Conservation (phyloP, 2,329 filamentous ascomycete species). For the Stenocarpella maydis region DNA sequence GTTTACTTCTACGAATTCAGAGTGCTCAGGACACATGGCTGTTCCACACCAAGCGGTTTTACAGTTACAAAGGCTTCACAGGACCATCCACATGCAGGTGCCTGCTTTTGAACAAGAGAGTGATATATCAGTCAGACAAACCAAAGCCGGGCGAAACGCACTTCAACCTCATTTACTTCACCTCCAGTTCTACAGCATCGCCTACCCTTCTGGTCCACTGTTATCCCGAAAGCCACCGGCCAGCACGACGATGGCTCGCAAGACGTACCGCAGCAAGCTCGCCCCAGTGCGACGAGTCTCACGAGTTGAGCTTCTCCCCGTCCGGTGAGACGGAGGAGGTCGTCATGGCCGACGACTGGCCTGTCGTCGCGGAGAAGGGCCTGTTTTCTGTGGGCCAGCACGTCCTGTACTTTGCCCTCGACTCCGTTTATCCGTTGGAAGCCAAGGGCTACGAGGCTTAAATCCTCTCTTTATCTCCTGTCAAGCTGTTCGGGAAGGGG, state of each 20-base stretch:
- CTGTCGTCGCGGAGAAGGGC: not conserved
- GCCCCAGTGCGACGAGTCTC: not conserved
- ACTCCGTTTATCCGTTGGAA: not conserved
- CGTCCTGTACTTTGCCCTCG: not conserved
- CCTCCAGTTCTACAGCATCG: too few relatives aligned
- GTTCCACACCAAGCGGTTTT: too few relatives aligned
- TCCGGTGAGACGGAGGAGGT: not conserved
- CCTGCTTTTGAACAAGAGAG: too few relatives aligned
- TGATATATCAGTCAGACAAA: too few relatives aligned
- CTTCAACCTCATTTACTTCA: too few relatives aligned
- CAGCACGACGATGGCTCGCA: not conserved
- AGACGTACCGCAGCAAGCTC: not conserved
- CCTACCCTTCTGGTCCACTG: too few relatives aligned
- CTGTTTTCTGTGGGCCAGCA: not conserved
- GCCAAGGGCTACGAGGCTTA: not conserved
- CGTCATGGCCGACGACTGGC: not conserved
- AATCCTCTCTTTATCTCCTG: not conserved
- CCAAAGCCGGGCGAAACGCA: too few relatives aligned
- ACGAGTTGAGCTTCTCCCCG: not conserved
- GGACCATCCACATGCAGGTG: too few relatives aligned
- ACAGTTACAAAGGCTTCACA: too few relatives aligned
- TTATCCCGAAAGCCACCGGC: too few relatives aligned
- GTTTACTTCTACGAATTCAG: too few relatives aligned
- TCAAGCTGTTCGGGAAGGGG: not conserved
- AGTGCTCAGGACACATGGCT: too few relatives aligned